These are phyloP conservation scores for Colletotrichum godetiae DNA, from an alignment of 2,329 filamentous ascomycete species.

Conservation along the genomic window DNA sequence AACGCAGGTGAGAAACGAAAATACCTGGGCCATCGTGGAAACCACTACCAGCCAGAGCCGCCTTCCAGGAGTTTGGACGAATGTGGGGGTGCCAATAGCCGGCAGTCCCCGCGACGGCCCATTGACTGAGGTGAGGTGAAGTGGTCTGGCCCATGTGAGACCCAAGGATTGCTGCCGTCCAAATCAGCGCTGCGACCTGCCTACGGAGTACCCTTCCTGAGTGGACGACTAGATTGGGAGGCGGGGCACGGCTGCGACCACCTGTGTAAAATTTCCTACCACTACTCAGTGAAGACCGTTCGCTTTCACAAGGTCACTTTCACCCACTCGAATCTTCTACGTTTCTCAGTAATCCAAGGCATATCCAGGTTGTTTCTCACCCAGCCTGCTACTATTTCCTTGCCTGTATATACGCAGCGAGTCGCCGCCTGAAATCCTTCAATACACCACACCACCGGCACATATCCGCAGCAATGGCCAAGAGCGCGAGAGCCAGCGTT, in stretches of 20 bases:
- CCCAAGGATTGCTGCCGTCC: slow-evolving; percentile 16
- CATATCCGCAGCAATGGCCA: slow-evolving; percentile 75
- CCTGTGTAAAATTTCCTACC: slow-evolving; percentile 29
- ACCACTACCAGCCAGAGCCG: background rate
- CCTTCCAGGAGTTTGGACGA: background rate
- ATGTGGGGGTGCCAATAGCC: slow-evolving; percentile 25
- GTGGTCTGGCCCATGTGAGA: slow-evolving; percentile 14
- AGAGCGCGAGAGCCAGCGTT: slow-evolving; percentile 82
- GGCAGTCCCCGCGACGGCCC: slow-evolving; percentile 16
- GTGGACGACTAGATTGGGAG: background rate
- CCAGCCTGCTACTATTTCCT: background rate
- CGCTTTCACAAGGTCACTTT: slow-evolving; percentile 9
- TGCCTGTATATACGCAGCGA: background rate
- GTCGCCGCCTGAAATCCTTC: background rate
- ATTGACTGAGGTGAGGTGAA: background rate
- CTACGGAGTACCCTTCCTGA: background rate
- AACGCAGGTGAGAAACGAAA: background rate
- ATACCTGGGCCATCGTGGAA: background rate
- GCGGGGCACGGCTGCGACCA: slow-evolving; percentile 18
- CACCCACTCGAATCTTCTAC: background rate
- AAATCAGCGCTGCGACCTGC: background rate
- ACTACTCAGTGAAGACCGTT: background rate
- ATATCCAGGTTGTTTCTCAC: no score
- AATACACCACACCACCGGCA: slow-evolving; percentile 11
- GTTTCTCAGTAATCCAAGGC: background rate